These are phyloP conservation scores for Epichloe aotearoae DNA, from an alignment of 2,329 filamentous ascomycete genomes.

Conservation along the genomic window DNA sequence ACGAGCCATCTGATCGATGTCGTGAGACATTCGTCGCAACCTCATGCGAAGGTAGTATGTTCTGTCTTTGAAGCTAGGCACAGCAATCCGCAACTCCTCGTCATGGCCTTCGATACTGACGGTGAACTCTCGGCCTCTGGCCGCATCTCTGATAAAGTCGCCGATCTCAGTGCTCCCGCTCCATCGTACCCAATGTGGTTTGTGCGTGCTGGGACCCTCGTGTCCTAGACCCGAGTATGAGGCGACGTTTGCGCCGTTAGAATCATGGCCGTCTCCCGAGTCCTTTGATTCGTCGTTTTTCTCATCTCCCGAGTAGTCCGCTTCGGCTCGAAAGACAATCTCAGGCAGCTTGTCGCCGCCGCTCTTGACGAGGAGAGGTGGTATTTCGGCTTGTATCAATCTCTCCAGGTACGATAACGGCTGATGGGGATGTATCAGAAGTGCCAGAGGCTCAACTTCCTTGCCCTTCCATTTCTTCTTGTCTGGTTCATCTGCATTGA, in stretches of 20 bases:
- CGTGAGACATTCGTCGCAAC: slow-evolving; percentile 55
- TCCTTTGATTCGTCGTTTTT: neutral
- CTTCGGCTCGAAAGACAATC: slow-evolving; percentile 70
- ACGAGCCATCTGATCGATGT: slow-evolving; percentile 55
- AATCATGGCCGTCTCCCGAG: slow-evolving; percentile 17
- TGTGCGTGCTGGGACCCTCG: slow-evolving; percentile 34
- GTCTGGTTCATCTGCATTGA: slow-evolving; percentile 28
- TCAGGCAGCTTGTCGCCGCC: slow-evolving; percentile 55
- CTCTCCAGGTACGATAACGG: slow-evolving; percentile 83
- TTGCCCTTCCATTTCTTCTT: slow-evolving; percentile 19
- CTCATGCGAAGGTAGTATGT: slow-evolving; percentile 76
- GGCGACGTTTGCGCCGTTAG: slow-evolving; percentile 52
- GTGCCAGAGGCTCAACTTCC: slow-evolving; percentile 63
- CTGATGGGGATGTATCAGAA: slow-evolving; percentile 80
- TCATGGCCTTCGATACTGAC: slow-evolving; percentile 62
- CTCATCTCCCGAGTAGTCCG: slow-evolving; percentile 41
- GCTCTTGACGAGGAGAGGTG: slow-evolving; percentile 50
- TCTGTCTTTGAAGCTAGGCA: slow-evolving; percentile 81
- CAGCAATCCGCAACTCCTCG: slow-evolving; percentile 58
- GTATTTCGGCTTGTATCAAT: slow-evolving; percentile 77
- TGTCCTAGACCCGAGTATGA: slow-evolving; percentile 59
- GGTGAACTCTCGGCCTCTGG: slow-evolving; percentile 70
- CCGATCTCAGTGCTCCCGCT: slow-evolving; percentile 80
- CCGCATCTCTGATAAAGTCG: slow-evolving; percentile 86
- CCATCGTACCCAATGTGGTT: slow-evolving; percentile 65